Base-by-base conservation (phyloP, 345 rosid genomes). In the Citrus glauca region DNA sequence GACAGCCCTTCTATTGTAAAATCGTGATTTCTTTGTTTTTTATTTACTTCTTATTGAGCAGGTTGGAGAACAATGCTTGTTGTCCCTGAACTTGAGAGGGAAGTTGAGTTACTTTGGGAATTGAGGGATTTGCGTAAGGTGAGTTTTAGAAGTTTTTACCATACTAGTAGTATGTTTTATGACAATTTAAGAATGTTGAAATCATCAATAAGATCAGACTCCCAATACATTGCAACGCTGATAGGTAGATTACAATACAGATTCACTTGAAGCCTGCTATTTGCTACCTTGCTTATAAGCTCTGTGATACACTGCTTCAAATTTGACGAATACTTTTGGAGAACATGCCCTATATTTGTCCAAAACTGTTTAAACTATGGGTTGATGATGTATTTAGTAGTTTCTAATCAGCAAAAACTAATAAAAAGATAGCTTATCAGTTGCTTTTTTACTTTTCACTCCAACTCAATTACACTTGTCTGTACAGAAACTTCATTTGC, bases 21-120 rank as follows among this genome's bases (percentile, higher is more conserved):
- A 66, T 25, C 67, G 66, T 32, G 65, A 64, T 70, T 84, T 79
- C 10, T 57, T 38, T 80, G 66, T 57, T 53, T 53, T 61, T 45
- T 57, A 14, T 85, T 56, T 64, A 20, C 79, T 72, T 7, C 53
- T 32, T 55, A 24, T 19, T 82, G 80, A 73, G 74, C 85, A 96
- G 99, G 98, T 17, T 96, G 99, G 97, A 93, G 98, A 76, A 96
- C 99, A 14, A 94, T 94, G 99, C 97, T 96, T 74, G 92, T 96
- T 79, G 97, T 96, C 68, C 97, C 99, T 33, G 99, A 96, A 87
- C 94, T 96, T 75, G 98, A 92, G 80, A 92, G 90, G 77, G 99
- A 96, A 88, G 97, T 96, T 56, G 88, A 92, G 78, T 88, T 96
- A 81, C 92, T 96, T 13, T 94, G 95, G 94, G 87, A 86, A 77